phyloP scores from a whole-genome alignment of 305 asterid species.

The Fraxinus xanthoxyloides region DNA sequence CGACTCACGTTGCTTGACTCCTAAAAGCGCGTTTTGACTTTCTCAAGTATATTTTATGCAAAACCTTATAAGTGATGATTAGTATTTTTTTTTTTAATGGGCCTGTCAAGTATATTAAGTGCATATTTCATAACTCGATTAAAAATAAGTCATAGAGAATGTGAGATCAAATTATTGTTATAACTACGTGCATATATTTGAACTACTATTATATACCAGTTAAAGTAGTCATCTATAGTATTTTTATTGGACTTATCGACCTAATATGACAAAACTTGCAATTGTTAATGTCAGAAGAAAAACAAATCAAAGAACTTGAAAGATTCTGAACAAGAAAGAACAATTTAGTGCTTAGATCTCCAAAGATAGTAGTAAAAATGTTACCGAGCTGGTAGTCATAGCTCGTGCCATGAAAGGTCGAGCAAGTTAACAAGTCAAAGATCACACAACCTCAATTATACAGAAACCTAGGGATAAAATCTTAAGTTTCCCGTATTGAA shows the following conservation, averaged over 20 bases:
- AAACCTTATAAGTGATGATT: no score
- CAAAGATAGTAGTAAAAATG: not conserved
- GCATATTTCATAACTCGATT: not conserved
- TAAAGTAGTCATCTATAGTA: not conserved
- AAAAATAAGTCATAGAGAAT: not conserved
- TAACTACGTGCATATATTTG: not conserved
- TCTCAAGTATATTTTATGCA: not conserved
- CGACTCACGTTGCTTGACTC: not conserved
- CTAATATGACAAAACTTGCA: not conserved
- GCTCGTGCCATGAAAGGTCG: not conserved
- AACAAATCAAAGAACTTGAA: not conserved
- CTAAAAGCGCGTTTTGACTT: not conserved
- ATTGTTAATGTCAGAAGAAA: not conserved
- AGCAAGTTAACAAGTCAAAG: not conserved
- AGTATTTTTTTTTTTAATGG: no score
- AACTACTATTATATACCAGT: no score
- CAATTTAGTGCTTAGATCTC: not conserved
- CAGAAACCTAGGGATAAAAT: not conserved
- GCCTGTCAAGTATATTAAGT: no score
- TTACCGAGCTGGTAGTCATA: not conserved
- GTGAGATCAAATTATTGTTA: not conserved
- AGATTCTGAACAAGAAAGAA: not conserved
- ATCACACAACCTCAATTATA: not conserved
- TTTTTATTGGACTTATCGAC: not conserved
- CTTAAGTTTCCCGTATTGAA: not conserved